A percentile compares a stretch with the other conserved stretches of the same genome.
Evolutionary conservation across 2,329 filamentous ascomycete genomes (phyloP).

Genomic region (Fusarium verrucosum): DNA sequence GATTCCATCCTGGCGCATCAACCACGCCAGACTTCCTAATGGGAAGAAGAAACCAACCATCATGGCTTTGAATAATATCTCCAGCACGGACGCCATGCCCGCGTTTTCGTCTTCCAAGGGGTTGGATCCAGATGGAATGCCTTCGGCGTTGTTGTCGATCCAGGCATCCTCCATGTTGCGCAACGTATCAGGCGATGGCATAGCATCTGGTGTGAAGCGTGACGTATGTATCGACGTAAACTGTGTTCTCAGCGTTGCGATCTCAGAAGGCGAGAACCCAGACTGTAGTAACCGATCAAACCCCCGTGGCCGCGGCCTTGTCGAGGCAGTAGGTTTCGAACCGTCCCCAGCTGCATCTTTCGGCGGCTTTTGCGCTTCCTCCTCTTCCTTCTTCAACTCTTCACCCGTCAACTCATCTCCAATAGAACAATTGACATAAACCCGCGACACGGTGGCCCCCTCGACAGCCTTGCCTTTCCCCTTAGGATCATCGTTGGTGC

Average conservation of each 20-base stretch:
- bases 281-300: constrained; percentile 87
- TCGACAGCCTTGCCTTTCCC: constrained; percentile 70
- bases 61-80: constrained; percentile 88
- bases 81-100: constrained; percentile 67
- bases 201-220: constrained; percentile 85
- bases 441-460: constrained; percentile 62
- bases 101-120: constrained; percentile 59
- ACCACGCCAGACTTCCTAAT: constrained; percentile 83
- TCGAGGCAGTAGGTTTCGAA: constrained; percentile 45
- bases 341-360: constrained; percentile 59
- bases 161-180: constrained; percentile 86
- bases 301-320: constrained; percentile 64
- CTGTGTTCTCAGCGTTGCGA: constrained; percentile 85
- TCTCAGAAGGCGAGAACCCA: constrained; percentile 84
- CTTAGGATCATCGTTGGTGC: constrained; percentile 41
- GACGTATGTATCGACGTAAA: constrained; percentile 86
- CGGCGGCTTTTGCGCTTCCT: constrained; percentile 52
- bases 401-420: constrained; percentile 74
- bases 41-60: constrained; percentile 96
- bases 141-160: constrained; percentile 75
- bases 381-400: constrained; percentile 76
- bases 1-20: constrained; percentile 85
- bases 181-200: constrained; percentile 81
- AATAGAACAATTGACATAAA: constrained; percentile 95
- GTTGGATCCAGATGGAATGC: constrained; percentile 51